These are phyloP conservation scores for Pharnaceum exiguum DNA, from an alignment of 148 eudicot species.

Conservation along the genomic window DNA sequence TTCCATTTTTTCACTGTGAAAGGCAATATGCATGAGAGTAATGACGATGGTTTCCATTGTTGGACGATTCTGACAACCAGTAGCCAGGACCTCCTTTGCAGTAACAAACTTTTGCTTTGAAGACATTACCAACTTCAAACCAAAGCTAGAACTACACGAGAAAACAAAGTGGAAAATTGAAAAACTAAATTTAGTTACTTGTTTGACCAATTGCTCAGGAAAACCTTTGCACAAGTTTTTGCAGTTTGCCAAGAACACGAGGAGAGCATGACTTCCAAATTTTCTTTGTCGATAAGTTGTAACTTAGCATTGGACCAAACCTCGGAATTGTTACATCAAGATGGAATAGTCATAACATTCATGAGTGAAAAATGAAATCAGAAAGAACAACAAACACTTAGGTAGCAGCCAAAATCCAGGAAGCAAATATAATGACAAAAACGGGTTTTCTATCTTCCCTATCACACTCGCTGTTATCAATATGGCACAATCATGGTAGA, in stretches of 20 bases:
- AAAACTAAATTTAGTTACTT: not conserved
- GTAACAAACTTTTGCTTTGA: conserved; percentile 56
- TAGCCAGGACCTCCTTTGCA: conserved; percentile 56
- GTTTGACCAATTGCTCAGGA: not conserved
- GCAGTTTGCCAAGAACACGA: not conserved
- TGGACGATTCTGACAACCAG: conserved; percentile 57
- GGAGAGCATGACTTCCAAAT: not conserved
- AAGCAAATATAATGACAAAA: too few species aligned
- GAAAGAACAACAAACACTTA: too few species aligned
- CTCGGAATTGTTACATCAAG: too few species aligned
- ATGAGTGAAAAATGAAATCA: too few species aligned
- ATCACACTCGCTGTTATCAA: too few species aligned
- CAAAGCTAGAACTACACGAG: conserved; percentile 71
- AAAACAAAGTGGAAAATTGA: conserved; percentile 4
- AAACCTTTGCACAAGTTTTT: not conserved
- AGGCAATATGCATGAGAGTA: conserved; percentile 82
- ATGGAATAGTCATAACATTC: too few species aligned
- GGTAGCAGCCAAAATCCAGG: too few species aligned
- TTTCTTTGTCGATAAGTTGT: too few species aligned
- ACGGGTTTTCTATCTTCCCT: too few species aligned
- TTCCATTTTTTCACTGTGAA: conserved; percentile 80
- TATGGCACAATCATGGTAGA: not conserved
- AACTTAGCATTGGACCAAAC: too few species aligned
- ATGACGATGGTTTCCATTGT: conserved; percentile 65
- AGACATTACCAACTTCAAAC: conserved; percentile 55